Evolutionary conservation across 345 rosid genomes (phyloP).

Genomic region (Eucalyptus lansdowneana): DNA sequence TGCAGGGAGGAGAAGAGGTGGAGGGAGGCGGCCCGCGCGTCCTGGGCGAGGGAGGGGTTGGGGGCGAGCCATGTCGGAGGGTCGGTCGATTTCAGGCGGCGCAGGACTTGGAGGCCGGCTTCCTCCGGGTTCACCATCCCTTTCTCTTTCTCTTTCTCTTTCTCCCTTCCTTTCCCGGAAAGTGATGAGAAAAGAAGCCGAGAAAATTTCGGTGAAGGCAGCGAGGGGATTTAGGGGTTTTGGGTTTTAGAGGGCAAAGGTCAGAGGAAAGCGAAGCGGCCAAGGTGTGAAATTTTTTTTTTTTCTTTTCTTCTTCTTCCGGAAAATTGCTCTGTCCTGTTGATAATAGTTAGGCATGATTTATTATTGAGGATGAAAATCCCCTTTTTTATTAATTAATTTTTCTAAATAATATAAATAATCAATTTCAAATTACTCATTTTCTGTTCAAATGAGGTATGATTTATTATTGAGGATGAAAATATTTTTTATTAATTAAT

Average conservation of each 20-base stretch:
- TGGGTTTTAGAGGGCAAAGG: background rate
- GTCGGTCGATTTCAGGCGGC: conserved; percentile 47
- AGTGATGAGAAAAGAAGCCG: background rate
- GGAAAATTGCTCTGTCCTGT: too few relatives aligned
- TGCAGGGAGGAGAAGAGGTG: conserved; percentile 47
- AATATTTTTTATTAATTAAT: too few relatives aligned
- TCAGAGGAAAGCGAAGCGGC: background rate
- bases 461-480: too few relatives aligned
- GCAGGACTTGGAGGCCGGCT: conserved; percentile 36
- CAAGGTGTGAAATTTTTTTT: background rate
- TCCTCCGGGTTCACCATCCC: conserved; percentile 19
- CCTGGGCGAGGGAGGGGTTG: conserved; percentile 26
- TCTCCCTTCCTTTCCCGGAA: background rate
- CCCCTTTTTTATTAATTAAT: too few relatives aligned
- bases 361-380: too few relatives aligned
- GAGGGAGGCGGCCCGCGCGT: conserved; percentile 47
- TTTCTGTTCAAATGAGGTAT: too few relatives aligned
- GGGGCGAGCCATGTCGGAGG: conserved; percentile 67
- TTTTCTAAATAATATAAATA: too few relatives aligned
- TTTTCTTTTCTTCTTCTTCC: background rate
- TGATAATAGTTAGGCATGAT: too few relatives aligned
- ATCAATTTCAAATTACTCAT: too few relatives aligned
- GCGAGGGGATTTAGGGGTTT: background rate
- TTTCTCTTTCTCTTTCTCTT: background rate
- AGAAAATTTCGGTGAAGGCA: background rate